Evolutionary conservation across 1,284 basidiomycete species (phyloP).

Genomic region (Amylostereum chailletii): DNA sequence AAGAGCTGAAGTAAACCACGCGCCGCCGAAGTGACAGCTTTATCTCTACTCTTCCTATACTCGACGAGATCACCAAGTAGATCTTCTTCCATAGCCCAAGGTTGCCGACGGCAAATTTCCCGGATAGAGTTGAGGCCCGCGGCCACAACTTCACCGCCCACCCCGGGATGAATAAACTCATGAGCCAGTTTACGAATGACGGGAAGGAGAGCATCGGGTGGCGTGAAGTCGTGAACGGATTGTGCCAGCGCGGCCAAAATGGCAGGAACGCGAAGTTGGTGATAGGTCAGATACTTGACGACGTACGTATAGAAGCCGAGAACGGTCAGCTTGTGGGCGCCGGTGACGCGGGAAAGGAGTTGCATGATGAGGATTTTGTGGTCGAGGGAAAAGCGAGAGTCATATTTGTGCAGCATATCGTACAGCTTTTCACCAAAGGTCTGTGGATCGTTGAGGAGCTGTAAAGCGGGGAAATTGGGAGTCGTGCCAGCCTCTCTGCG

Average conservation of each 20-base stretch:
- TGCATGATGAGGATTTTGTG: conserved; percentile 99
- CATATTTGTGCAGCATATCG: conserved; percentile 77
- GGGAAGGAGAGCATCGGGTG: conserved; percentile 87
- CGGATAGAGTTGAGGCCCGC: conserved; percentile 94
- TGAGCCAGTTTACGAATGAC: conserved; percentile 88
- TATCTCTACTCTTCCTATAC: conserved; percentile 93
- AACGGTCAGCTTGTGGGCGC: conserved; percentile 87
- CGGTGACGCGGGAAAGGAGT: conserved; percentile 92
- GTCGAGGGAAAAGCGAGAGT: conserved; percentile 90
- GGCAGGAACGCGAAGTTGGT: conserved; percentile 89
- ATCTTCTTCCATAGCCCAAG: conserved; percentile 95
- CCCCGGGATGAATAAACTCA: conserved; percentile 97
- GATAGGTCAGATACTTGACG: conserved; percentile 88
- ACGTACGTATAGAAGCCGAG: conserved; percentile 98
- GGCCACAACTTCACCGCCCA: conserved; percentile 90
- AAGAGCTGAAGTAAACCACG: conserved; percentile 89
- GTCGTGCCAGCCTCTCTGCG: conserved; percentile 34
- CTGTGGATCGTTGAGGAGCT: conserved; percentile 93
- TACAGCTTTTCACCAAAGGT: conserved; percentile 94
- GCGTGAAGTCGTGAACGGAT: conserved; percentile 92
- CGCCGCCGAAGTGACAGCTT: conserved; percentile 84
- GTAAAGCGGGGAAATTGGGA: conserved; percentile 88
- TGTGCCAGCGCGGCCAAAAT: conserved; percentile 95
- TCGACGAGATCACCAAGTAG: conserved; percentile 88
- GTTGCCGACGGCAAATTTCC: conserved; percentile 89